Base-by-base conservation (phyloP, 179 eudicot genomes). In the Actinidia arguta region DNA sequence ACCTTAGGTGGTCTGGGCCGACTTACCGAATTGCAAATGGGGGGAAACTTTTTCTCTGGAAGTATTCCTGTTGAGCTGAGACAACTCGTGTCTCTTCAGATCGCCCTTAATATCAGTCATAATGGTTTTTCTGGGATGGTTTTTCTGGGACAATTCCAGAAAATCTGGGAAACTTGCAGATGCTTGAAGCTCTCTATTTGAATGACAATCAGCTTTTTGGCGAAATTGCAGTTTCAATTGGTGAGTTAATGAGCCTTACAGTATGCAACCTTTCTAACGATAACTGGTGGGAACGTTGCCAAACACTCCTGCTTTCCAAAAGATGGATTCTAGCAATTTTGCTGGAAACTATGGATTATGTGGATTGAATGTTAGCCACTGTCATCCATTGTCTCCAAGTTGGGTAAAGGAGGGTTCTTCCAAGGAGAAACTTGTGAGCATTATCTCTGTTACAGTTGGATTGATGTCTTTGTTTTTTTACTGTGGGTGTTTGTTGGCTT, bases 11-110 rank as follows among this genome's bases (percentile, higher is more conserved):
- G 83, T 59, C 83, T 90, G n/a, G 77, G 80, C 11, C 79, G 89
- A 56, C 81, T 90, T 25, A 90, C 93, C 0, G 93, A 90, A 24
- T 82, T 90, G 81, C 91, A 90, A 75, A 89, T 89, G 93, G 93
- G 93, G 39, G 91, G 93, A 9, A 90, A 89, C 75, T 78, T 76
- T 18, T 90, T 90, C 61, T 84, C 88, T 7, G 93, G 93, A 2
- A 62, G 54, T 67, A 89, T 90, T 48, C 93, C 93, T 42, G 20
- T 76, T 73, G 90, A 90, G 85, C 84, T 90, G 10, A 90, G 93
- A 22, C 90, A 84, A 61, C 87, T 90, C 59, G 68, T 52, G 47
- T 66, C 84, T 31, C 90, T 90, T 55, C 93, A 90, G 76, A 90
- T 90, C 55, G 86, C 91, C 39, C 90, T 90, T 52, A 90, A 90